A percentile compares a stretch with the other conserved stretches of the same genome.
phyloP scores from a whole-genome alignment of 2,329 filamentous ascomycete genomes.

The Cytospora mali region DNA sequence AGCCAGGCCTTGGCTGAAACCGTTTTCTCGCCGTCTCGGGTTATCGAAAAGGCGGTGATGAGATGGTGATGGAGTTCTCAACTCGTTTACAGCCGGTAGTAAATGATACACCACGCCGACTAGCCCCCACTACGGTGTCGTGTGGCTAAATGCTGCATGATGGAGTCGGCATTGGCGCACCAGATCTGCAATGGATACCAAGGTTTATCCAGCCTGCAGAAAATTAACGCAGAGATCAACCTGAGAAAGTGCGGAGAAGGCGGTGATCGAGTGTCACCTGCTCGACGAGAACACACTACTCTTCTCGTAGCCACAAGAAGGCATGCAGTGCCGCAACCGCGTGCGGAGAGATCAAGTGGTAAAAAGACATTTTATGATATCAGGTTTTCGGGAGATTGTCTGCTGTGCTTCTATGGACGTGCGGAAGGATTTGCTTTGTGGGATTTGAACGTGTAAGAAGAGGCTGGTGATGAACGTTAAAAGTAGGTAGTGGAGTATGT shows the following conservation, averaged over 20 bases:
- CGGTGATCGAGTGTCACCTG: background rate
- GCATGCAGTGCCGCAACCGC: background rate
- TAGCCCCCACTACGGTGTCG: constrained; percentile 24
- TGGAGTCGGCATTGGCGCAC: background rate
- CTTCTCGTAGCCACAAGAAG: background rate
- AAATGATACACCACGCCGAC: constrained; percentile 18
- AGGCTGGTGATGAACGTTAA: too few species aligned
- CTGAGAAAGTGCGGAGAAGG: constrained; percentile 5
- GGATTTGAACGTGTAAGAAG: too few species aligned
- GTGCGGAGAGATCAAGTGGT: background rate
- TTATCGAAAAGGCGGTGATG: constrained; percentile 21
- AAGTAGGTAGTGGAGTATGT: too few species aligned
- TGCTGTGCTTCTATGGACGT: too few species aligned
- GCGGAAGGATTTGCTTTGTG: too few species aligned
- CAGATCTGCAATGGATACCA: constrained; percentile 4
- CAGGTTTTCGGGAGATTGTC: too few species aligned
- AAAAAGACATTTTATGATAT: too few species aligned
- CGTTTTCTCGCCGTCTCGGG: constrained; percentile 16
- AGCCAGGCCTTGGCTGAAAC: constrained; percentile 4
- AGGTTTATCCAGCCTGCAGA: constrained; percentile 4
- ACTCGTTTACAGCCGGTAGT: constrained; percentile 9
- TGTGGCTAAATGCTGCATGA: constrained; percentile 4
- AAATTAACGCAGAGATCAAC: background rate
- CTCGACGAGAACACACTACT: background rate
- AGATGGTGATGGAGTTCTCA: constrained; percentile 13